These are phyloP conservation scores for Colletotrichum sp. DNA, from an alignment of 2,329 filamentous ascomycete genomes.

Conservation along the genomic window DNA sequence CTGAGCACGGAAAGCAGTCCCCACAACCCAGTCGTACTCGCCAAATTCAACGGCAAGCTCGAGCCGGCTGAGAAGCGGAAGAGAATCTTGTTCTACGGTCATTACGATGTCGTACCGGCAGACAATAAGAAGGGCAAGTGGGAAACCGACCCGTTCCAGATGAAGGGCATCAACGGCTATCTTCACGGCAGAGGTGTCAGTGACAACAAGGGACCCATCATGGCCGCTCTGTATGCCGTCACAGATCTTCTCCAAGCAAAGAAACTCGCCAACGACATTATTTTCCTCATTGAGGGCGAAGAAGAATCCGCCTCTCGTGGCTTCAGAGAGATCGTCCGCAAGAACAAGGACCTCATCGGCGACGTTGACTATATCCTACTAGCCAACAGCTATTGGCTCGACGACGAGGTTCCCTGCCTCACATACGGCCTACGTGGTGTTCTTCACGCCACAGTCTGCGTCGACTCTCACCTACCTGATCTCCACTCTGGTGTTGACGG, in stretches of 20 bases:
- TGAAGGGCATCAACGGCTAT: conserved; percentile 89
- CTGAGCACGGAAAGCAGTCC: conserved; percentile 75
- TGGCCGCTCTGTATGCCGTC: conserved; percentile 92
- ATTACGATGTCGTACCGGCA: conserved; percentile 96
- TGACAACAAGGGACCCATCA: conserved; percentile 95
- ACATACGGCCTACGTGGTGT: conserved; percentile 95
- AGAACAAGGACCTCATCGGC: conserved; percentile 85
- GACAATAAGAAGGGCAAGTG: conserved; percentile 84
- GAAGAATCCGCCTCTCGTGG: conserved; percentile 94
- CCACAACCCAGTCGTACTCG: conserved; percentile 92
- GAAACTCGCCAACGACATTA: conserved; percentile 81
- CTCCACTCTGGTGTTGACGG: conserved; percentile 97
- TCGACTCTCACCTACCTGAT: conserved; percentile 86
- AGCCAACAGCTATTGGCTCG: conserved; percentile 98
- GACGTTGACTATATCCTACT: conserved; percentile 92
- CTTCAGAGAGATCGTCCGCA: conserved; percentile 81
- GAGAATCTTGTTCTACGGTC: conserved; percentile 94
- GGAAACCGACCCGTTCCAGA: conserved; percentile 86
- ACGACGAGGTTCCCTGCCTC: conserved; percentile 92
- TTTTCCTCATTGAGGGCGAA: conserved; percentile 95
- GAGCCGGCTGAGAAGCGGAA: conserved; percentile 71
- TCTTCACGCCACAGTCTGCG: conserved; percentile 87
- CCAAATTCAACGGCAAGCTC: conserved; percentile 81
- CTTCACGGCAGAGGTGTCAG: conserved; percentile 95
- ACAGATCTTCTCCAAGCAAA: conserved; percentile 89